Evolutionary conservation across 495 filamentous ascomycete genomes (phyloP), one percentile per base, ranked within the genome.

Genomic region (Hyaloscypha hepaticicola): DNA sequence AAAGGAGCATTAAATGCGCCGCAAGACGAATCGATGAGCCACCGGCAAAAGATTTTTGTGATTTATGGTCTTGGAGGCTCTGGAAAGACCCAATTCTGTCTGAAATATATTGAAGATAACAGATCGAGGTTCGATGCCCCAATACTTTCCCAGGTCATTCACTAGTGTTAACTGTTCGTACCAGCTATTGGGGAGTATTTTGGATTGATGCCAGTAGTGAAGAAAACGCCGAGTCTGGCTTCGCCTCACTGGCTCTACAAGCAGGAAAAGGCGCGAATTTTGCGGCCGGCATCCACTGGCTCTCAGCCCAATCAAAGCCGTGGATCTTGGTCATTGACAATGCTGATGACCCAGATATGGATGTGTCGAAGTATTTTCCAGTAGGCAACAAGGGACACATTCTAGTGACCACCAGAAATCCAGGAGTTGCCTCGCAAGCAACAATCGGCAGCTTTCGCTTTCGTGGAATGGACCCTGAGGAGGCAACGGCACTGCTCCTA

Each of bases 321-420:
- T 77, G 72, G 75, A 65, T 77, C 12, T 59, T 77, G 9, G 72
- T 62, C 28, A 69, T 77, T 55, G 75, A 77, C 61, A 77, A 78
- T 33, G 78, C 72, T 7, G 78, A 80, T 57, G 75, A 77, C 52
- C 53, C 64, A n/a, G 57, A 69, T 7, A 38, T 78, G 11, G 69
- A 73, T 33, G 33, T 80, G 9, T 67, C 69, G 19, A 55, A 68
- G 31, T 77, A 71, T 65, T 73, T 81, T 57, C 78, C 79, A 0
- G 48, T 55, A 12, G 71, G 77, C 7, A 63, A 51, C 4, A 56
- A 65, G 34, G 79, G 78, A 26, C 49, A 67, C 24, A 69, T 82
- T 26, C 55, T 81, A 1, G 58, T 81, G 26, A 81, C 79, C 6
- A 78, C 75, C 34, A 70, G 78, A 25, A 77, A 80, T 55, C 76